Evolutionary conservation across 371 early-diverging fungal species (phyloP).

Genomic region (Choanephora cucurbitarum): DNA sequence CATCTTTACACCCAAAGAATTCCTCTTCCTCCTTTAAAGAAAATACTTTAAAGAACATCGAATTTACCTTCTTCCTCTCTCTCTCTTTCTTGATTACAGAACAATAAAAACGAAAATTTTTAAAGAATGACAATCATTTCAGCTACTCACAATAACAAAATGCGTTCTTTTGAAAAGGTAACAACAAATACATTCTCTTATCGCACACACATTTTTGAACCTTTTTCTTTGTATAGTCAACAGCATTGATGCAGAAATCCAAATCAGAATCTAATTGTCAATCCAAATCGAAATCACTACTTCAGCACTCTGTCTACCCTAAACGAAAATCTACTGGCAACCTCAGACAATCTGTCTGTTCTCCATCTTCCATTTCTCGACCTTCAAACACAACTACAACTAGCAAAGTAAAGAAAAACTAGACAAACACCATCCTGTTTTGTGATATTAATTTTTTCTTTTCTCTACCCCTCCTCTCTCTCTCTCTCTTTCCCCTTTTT

Average conservation of each 20-base stretch:
- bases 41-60: neutral
- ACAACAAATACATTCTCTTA: slow-evolving; percentile 2
- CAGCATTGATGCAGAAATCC: slow-evolving; percentile 44
- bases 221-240: slow-evolving; percentile 10
- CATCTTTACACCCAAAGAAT: neutral
- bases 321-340: slow-evolving; percentile 56
- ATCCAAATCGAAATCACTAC: slow-evolving; percentile 21
- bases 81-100: slow-evolving; percentile 1
- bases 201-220: neutral
- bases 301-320: slow-evolving; percentile 26
- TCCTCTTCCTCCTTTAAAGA: neutral
- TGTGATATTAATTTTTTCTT: no score
- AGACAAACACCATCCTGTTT: no score
- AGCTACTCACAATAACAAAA: slow-evolving; percentile 7
- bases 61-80: neutral
- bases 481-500: no score
- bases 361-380: slow-evolving; percentile 15
- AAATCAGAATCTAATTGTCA: slow-evolving; percentile 47
- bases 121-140: slow-evolving; percentile 21
- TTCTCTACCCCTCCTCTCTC: no score
- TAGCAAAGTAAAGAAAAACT: neutral
- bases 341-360: slow-evolving; percentile 32
- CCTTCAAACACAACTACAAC: slow-evolving; percentile 18
- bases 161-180: slow-evolving; percentile 24
- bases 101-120: neutral